phyloP scores from a whole-genome alignment of 441 rosid genomes.

The Adansonia madagascariensis region DNA sequence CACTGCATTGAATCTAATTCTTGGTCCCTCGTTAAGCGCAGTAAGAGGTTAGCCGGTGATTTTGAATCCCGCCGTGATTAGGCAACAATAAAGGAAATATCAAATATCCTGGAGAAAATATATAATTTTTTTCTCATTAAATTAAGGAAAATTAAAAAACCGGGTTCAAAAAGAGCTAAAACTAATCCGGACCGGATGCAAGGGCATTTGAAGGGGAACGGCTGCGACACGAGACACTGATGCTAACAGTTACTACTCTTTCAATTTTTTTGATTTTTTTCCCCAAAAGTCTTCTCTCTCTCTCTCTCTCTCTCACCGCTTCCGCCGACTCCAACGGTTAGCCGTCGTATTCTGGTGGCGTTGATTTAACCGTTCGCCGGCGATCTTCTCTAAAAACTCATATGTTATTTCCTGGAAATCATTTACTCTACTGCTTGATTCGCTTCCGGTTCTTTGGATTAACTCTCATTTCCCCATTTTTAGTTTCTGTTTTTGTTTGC shows the following conservation, averaged over 20 bases:
- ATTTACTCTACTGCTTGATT: neutral
- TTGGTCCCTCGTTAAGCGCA: too few species aligned
- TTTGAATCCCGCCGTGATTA: conserved; percentile 11
- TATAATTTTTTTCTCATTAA: too few species aligned
- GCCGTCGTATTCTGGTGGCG: conserved; percentile 43
- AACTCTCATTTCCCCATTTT: conserved; percentile 6
- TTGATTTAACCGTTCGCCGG: conserved; percentile 16
- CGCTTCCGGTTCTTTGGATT: neutral
- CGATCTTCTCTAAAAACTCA: neutral
- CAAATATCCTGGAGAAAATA: too few species aligned
- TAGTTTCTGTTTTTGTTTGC: neutral
- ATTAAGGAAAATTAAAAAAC: too few species aligned
- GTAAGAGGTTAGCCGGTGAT: conserved; percentile 14
- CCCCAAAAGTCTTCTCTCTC: conserved; percentile 21
- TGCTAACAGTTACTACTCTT: neutral
- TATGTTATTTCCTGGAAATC: conserved; percentile 20
- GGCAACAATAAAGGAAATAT: neutral
- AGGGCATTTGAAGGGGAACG: conserved; percentile 30
- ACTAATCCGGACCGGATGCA: neutral
- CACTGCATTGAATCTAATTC: too few species aligned
- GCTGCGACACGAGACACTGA: conserved; percentile 25
- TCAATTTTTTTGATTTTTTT: neutral
- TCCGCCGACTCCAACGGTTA: conserved; percentile 73
- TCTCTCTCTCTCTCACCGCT: conserved; percentile 40
- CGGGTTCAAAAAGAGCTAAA: too few species aligned